Evolutionary conservation across 208 protist species (phyloP).

Genomic region (Herpetomonas tarakana): DNA sequence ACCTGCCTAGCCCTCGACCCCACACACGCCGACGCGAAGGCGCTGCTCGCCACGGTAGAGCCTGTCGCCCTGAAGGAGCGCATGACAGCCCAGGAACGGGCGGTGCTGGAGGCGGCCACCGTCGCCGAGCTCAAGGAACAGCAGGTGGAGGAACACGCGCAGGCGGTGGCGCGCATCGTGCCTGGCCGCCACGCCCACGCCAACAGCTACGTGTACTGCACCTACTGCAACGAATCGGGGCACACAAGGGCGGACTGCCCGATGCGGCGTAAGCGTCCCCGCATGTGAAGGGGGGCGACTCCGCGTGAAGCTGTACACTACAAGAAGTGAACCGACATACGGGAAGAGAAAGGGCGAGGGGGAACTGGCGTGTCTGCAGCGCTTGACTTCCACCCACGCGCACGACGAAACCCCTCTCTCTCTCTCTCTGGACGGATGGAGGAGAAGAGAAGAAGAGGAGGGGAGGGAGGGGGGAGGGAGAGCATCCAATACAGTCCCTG

Average conservation of each 20-base stretch:
- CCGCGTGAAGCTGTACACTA: no score
- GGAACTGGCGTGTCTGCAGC: no score
- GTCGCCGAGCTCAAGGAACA: conserved; percentile 36
- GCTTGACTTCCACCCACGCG: no score
- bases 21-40: conserved; percentile 36
- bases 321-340: no score
- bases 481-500: no score
- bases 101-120: conserved; percentile 27
- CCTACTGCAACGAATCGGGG: conserved; percentile 78
- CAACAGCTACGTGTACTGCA: conserved; percentile 70
- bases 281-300: conserved; percentile 6
- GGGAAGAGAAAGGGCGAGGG: no score
- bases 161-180: conserved; percentile 4
- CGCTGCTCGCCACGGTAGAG: conserved; percentile 41
- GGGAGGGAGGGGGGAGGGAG: no score
- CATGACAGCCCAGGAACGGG: conserved; percentile 51
- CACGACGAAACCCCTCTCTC: no score
- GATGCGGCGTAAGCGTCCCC: conserved; percentile 58
- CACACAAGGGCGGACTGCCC: conserved; percentile 74
- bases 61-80: conserved; percentile 24
- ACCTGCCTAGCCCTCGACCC: conserved; percentile 59
- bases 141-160: conserved; percentile 29
- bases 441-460: no score
- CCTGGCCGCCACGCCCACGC: conserved; percentile 37
- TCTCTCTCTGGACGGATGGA: no score